Percentiles rank a stretch among this genome's conserved stretches.
phyloP scores from a whole-genome alignment of 2,329 filamentous ascomycete species.

The Xylariaceae sp. region DNA sequence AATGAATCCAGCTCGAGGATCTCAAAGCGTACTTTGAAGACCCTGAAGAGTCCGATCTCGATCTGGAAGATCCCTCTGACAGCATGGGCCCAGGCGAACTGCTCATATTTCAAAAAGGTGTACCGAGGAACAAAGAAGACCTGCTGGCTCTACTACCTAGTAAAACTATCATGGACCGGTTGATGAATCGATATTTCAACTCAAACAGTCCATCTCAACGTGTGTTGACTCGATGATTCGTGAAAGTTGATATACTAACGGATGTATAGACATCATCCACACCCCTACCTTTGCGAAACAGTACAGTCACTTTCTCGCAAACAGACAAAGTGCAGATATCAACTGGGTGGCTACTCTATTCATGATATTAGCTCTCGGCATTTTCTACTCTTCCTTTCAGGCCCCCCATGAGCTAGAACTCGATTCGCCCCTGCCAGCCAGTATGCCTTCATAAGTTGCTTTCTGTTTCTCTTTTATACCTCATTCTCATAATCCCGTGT shows the following conservation, averaged over 20 bases:
- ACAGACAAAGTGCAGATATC: conserved; percentile 36
- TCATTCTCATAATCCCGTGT: neutral
- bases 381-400: conserved; percentile 42
- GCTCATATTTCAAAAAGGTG: conserved; percentile 38
- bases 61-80: conserved; percentile 30
- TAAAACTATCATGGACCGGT: conserved; percentile 42
- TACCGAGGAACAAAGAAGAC: conserved; percentile 40
- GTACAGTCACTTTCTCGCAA: conserved; percentile 47
- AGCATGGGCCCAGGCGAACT: conserved; percentile 38
- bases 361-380: conserved; percentile 41
- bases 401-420: conserved; percentile 40
- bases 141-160: conserved; percentile 46
- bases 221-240: conserved; percentile 27
- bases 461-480: neutral
- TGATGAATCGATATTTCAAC: conserved; percentile 50
- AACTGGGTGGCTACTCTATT: conserved; percentile 50
- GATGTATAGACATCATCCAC: conserved; percentile 45
- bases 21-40: conserved; percentile 54
- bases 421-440: conserved; percentile 37
- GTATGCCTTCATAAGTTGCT: conserved; percentile 7
- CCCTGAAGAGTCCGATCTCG: conserved; percentile 34
- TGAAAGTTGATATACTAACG: conserved; percentile 11
- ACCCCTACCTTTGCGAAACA: conserved; percentile 47
- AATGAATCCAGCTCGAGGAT: conserved; percentile 47
- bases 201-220: conserved; percentile 49